Percentiles rank a stretch among this genome's conserved stretches.
Conservation (phyloP, 305 asterid species). For the Petunia hybrid region DNA sequence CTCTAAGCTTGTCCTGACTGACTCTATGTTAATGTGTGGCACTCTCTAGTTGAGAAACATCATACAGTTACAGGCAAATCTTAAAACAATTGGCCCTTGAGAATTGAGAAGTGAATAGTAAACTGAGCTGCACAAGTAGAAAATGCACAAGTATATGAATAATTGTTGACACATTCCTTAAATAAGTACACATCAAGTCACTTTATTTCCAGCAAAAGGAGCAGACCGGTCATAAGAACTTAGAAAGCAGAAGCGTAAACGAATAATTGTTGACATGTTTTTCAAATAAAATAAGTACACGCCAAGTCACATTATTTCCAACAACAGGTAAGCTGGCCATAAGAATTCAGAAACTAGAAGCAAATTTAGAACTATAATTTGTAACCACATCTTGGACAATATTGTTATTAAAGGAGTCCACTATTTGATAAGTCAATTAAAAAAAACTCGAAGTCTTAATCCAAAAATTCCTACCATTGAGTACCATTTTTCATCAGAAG, state of each 20-base stretch:
- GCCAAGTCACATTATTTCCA: constrained; percentile 76
- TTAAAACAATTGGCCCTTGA: neutral
- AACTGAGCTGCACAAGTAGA: neutral
- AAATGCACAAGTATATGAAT: neutral
- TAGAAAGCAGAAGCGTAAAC: neutral
- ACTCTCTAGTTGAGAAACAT: neutral
- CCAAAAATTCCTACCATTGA: no score
- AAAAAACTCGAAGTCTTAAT: no score
- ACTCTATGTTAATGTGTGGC: neutral
- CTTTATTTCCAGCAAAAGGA: no score
- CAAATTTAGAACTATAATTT: constrained; percentile 40
- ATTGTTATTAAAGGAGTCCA: no score
- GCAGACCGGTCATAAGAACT: no score
- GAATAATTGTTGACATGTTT: neutral
- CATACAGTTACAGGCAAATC: neutral
- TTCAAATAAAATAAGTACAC: neutral
- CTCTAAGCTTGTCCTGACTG: neutral
- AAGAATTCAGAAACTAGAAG: constrained; percentile 88
- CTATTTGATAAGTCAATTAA: no score
- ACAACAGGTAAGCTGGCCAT: constrained; percentile 99
- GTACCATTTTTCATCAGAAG: no score
- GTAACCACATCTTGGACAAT: no score
- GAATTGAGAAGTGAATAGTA: constrained; percentile 12
- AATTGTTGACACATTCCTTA: no score
- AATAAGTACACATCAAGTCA: no score